A percentile compares a stretch with the other conserved stretches of the same genome.
Conservation (phyloP, 2,329 filamentous ascomycete species). For the Calycina marina region DNA sequence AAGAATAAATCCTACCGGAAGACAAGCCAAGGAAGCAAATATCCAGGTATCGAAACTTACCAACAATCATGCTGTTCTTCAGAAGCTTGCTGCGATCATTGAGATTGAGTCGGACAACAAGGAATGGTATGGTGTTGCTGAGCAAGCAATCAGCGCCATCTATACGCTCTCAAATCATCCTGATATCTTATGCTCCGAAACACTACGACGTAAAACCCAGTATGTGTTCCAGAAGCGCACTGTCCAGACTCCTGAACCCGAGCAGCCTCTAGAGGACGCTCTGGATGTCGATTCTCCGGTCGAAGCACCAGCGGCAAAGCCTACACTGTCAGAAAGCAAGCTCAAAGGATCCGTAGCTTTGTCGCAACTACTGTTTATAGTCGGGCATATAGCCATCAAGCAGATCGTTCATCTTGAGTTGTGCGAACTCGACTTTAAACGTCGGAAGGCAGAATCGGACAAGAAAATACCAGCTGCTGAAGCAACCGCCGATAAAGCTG, state of each 20-base stretch:
- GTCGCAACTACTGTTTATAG: constrained; percentile 85
- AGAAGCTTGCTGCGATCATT: constrained; percentile 67
- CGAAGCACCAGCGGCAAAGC: constrained; percentile 4
- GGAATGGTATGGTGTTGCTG: constrained; percentile 91
- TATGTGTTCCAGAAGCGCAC: constrained; percentile 47
- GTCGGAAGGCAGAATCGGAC: constrained; percentile 80
- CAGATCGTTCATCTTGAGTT: constrained; percentile 96
- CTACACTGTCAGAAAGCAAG: constrained; percentile 24
- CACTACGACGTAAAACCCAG: constrained; percentile 75
- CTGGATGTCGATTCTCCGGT: constrained; percentile 21
- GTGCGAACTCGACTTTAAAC: constrained; percentile 97
- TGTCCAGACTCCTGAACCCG: constrained; percentile 23
- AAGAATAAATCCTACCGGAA: constrained; percentile 74
- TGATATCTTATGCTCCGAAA: constrained; percentile 81
- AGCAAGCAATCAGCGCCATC: constrained; percentile 91
- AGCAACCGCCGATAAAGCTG: constrained; percentile 34
- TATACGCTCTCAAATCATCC: constrained; percentile 90
- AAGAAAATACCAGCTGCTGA: constrained; percentile 38
- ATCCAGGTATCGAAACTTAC: constrained; percentile 62
- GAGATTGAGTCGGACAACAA: constrained; percentile 80
- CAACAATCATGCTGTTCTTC: constrained; percentile 82
- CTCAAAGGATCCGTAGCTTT: constrained; percentile 61
- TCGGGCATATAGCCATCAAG: constrained; percentile 94
- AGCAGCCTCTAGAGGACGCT: constrained; percentile 10
- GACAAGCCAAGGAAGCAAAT: constrained; percentile 59